Evolutionary conservation across 305 asterid species (phyloP).

Genomic region (Rubia occidens): DNA sequence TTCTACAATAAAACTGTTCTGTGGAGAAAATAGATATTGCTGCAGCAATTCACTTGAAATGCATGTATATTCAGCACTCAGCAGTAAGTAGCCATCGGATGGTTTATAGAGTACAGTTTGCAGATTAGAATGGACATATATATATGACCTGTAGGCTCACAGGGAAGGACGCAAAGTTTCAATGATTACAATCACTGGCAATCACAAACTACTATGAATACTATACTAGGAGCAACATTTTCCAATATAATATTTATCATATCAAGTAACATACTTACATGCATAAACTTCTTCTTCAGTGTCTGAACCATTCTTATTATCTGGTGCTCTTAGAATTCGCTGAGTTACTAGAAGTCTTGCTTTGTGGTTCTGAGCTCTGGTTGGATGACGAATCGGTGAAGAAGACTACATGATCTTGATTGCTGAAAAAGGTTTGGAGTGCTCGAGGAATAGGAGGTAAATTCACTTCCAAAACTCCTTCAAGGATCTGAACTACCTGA

Average conservation of each 20-base stretch:
- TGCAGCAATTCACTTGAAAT: neutral
- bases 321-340: conserved; percentile 31
- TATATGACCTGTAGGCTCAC: neutral
- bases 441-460: conserved; percentile 55
- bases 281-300: neutral
- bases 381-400: conserved; percentile 57
- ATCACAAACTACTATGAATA: neutral
- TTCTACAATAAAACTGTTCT: too few relatives aligned
- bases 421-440: conserved; percentile 36
- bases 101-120: neutral
- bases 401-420: conserved; percentile 42
- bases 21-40: too few relatives aligned
- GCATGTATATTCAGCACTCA: neutral
- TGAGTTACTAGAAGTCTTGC: conserved; percentile 36
- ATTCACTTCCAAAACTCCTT: conserved; percentile 57
- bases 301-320: conserved; percentile 18
- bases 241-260: neutral
- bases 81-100: neutral
- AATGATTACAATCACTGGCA: neutral
- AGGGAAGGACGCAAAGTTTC: neutral
- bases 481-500: conserved; percentile 63
- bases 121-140: neutral
- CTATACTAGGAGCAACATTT: neutral
- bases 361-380: conserved; percentile 43
- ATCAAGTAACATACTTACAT: neutral